phyloP scores from a whole-genome alignment of 306 rosid genomes.

The Prosopis cineraria region DNA sequence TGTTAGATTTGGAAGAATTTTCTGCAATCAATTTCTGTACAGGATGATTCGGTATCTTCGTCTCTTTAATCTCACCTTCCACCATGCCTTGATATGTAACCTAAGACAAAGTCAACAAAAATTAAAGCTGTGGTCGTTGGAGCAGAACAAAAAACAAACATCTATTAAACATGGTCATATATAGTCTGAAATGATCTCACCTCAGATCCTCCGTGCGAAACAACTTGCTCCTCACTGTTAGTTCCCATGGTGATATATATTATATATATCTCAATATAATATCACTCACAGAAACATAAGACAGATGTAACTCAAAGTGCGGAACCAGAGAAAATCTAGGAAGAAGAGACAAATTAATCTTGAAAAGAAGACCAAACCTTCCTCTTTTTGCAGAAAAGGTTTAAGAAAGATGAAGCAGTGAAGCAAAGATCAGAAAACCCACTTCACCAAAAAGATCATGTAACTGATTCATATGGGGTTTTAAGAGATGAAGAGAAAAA shows the following conservation, averaged over 20 bases:
- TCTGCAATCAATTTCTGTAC: conserved; percentile 52
- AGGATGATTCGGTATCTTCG: conserved; percentile 35
- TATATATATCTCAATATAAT: conserved; percentile 28
- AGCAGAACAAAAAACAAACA: neutral
- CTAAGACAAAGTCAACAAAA: conserved; percentile 19
- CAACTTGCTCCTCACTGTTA: conserved; percentile 54
- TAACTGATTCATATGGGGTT: neutral
- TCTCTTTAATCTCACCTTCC: conserved; percentile 54
- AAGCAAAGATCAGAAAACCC: neutral
- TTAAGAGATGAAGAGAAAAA: conserved; percentile 23
- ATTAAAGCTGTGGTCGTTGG: conserved; percentile 18
- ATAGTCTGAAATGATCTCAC: conserved; percentile 41
- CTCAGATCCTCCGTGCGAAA: conserved; percentile 54
- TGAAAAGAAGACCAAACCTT: neutral
- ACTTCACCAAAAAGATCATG: neutral
- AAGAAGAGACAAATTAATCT: conserved; percentile 16
- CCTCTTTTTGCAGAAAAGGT: neutral
- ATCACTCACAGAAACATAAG: conserved; percentile 37
- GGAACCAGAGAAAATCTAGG: conserved; percentile 17
- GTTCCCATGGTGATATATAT: conserved; percentile 56
- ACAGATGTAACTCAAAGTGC: conserved; percentile 15
- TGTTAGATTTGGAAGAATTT: conserved; percentile 67
- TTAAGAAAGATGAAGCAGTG: conserved; percentile 16
- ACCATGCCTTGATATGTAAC: conserved; percentile 44
- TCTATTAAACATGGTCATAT: neutral